Evolutionary conservation across 2,329 filamentous ascomycete genomes (phyloP).

Genomic region (Exophiala spinifera): DNA sequence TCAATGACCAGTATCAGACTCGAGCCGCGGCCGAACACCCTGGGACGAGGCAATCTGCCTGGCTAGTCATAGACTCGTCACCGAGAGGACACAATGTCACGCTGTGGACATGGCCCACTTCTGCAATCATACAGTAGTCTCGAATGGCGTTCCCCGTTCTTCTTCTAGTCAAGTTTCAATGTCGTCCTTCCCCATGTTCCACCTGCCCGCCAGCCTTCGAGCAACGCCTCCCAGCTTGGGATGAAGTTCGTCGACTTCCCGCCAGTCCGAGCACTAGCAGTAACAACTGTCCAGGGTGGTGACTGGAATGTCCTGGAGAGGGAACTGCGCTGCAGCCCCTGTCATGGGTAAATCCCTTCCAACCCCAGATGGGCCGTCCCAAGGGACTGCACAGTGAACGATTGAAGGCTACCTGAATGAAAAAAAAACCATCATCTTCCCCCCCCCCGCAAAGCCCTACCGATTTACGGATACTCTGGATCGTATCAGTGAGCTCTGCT

Average conservation of each 20-base stretch:
- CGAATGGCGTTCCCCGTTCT: constrained; percentile 11
- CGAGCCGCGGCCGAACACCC: too few species aligned
- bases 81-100: background rate
- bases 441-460: constrained; percentile 1
- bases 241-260: background rate
- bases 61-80: background rate
- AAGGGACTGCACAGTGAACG: too few species aligned
- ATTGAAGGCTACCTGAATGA: background rate
- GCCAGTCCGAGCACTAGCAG: background rate
- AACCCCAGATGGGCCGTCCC: background rate
- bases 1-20: too few species aligned
- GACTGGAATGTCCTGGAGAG: background rate
- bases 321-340: background rate
- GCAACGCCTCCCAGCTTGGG: background rate
- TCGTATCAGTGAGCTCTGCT: background rate
- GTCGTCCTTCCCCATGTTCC: constrained; percentile 8
- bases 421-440: background rate
- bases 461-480: background rate
- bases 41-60: too few species aligned
- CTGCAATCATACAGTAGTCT: background rate
- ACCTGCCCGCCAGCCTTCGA: background rate
- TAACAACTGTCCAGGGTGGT: background rate
- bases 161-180: constrained; percentile 14
- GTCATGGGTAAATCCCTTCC: background rate
- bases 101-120: background rate